Evolutionary conservation across 2,329 filamentous ascomycete species (phyloP), one percentile per base, ranked within the genome.

Genomic region (Xylaria sp.): DNA sequence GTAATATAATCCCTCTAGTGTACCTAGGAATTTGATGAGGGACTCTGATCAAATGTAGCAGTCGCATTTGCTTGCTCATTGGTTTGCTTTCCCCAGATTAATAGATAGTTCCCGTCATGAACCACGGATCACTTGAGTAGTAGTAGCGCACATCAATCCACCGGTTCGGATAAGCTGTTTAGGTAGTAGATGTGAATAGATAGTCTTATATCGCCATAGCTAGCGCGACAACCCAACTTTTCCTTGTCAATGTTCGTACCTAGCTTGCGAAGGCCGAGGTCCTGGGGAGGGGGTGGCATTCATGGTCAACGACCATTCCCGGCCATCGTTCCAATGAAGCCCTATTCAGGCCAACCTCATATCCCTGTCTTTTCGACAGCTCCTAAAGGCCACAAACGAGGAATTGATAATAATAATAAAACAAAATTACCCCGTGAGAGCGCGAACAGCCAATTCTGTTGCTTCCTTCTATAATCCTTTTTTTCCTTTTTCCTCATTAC

Each of bases 391-490:
- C 9, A 54, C 39, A 55, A 63, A 57, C 45, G 50, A 55, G 25
- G n/a, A 67, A 51, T 58, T 22, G 47, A 42, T 15, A 42, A 29
- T 11, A 45, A 63, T 56, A 45, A 63, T 63, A 67, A 66, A 63
- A 60, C 22, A 65, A 49, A 63, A 63, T 45, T 66, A 69, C 71
- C 73, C 69, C 71, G 72, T 68, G 73, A 72, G 72, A 71, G 73
- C 73, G 60, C 61, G 57, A 66, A 66, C 15, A 45, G 54, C 49
- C 66, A 50, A 69, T 64, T 70, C 65, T 72, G 63, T 73, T 69
- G 44, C 31, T 69, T 60, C 55, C 63, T 68, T 76, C 72, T 76
- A 75, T 73, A 60, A 69, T 68, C 55, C 64, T 71, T 62, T 61
- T 70, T 72, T 70, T 58, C 36, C 63, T 68, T 70, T 64, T 50